Percentiles rank a stretch among this genome's conserved stretches.
Conservation (phyloP, 2,329 filamentous ascomycete genomes). For the Elsinoe arachidis region DNA sequence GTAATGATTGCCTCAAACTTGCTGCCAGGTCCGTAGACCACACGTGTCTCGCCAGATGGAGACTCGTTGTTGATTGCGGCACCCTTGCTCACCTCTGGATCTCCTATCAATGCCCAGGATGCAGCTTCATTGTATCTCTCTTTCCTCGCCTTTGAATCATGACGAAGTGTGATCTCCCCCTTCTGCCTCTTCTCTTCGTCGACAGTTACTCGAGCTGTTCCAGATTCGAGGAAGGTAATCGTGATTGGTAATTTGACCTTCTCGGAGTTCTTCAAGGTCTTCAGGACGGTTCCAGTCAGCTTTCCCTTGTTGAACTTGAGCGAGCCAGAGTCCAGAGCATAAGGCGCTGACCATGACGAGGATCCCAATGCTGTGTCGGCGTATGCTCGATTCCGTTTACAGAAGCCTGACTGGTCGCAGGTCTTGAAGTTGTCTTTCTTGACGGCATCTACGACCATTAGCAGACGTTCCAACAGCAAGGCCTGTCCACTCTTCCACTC, state of each 20-base stretch:
- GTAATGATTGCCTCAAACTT: constrained; percentile 76
- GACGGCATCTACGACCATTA: constrained; percentile 55
- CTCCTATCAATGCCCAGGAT: constrained; percentile 78
- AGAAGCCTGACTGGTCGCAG: constrained; percentile 93
- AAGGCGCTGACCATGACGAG: constrained; percentile 70
- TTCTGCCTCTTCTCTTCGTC: constrained; percentile 88
- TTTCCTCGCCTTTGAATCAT: constrained; percentile 76
- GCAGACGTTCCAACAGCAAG: background rate
- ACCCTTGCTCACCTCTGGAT: constrained; percentile 60
- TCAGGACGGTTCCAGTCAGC: constrained; percentile 71
- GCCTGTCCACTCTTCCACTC: no score
- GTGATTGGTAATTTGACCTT: constrained; percentile 74
- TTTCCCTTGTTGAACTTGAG: constrained; percentile 70
- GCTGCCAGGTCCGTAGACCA: constrained; percentile 69
- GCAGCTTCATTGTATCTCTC: constrained; percentile 90
- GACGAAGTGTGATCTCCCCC: constrained; percentile 77
- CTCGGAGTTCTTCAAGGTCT: constrained; percentile 57
- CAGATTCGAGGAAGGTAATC: constrained; percentile 82
- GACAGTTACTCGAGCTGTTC: constrained; percentile 74
- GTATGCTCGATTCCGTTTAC: constrained; percentile 84
- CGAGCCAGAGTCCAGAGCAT: constrained; percentile 63
- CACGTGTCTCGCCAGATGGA: constrained; percentile 57
- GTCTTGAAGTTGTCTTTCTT: constrained; percentile 98
- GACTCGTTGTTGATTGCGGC: constrained; percentile 60
- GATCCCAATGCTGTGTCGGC: constrained; percentile 65